Percentiles rank a stretch among this genome's conserved stretches.
Conservation (phyloP, 768 basidiomycete genomes). For the Leccinum subgranulosum region DNA sequence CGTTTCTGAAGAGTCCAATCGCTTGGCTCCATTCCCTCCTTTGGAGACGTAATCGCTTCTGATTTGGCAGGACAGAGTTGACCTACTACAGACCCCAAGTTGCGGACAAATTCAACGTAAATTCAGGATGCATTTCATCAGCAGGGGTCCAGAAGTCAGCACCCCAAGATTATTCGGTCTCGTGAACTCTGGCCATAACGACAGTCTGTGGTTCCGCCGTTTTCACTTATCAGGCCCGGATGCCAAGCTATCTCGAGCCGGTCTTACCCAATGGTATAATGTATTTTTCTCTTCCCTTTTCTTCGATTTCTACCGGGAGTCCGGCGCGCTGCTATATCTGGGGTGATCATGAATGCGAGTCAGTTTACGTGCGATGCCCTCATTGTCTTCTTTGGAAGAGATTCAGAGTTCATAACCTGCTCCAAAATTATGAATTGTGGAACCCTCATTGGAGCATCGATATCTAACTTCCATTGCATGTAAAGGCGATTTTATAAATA, state of each 20-base stretch:
- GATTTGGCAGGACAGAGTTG: not conserved
- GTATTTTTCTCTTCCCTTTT: not conserved
- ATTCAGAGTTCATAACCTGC: not conserved
- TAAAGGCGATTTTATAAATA: too few relatives aligned
- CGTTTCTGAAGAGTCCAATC: not conserved
- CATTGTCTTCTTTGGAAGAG: not conserved
- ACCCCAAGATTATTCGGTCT: not conserved
- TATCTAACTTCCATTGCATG: not conserved
- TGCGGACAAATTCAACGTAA: not conserved
- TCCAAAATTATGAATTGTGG: not conserved
- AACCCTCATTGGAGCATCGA: not conserved
- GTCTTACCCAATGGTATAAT: too few relatives aligned
- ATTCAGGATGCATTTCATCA: not conserved
- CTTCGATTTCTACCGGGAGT: not conserved
- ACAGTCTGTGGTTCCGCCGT: too few relatives aligned
- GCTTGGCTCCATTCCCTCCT: not conserved
- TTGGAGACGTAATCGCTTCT: not conserved
- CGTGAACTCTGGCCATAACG: too few relatives aligned
- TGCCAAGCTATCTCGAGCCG: too few relatives aligned
- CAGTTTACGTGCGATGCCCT: not conserved
- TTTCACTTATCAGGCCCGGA: too few relatives aligned
- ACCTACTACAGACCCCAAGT: too few relatives aligned
- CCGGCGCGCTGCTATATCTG: too few relatives aligned
- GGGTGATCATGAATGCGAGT: not conserved
- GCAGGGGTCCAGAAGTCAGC: not conserved